Evolutionary conservation across 148 eudicot genomes (phyloP), one percentile per base, ranked within the genome.

Genomic region (Bassia scoparia): DNA sequence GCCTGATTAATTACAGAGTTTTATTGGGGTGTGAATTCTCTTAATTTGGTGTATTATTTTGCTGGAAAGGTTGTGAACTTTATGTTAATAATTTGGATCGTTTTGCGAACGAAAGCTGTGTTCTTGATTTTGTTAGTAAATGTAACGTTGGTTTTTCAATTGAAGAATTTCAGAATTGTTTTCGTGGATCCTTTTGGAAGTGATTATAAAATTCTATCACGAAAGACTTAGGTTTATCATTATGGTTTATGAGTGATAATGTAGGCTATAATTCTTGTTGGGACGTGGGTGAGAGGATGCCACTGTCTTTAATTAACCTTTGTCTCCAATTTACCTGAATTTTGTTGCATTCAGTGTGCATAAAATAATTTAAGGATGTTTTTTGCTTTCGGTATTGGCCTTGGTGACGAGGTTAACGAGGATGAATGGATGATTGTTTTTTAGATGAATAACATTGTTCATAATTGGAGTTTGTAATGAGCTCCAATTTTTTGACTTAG

Each of bases 71-170:
- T 16, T 13, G 24, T 50, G 64, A 29, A 24, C 16, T n/a, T 17
- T 50, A 43, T 50, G 29, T 64, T 23, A 35, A 74, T 23, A 35
- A 74, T 63, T 73, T 34, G 61, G 26, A 50, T 9, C 35, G 50
- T 72, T 60, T 41, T 60, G 18, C 18, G 34, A 73, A 33, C 33
- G 35, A 33, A 33, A 31, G 29, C 26, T 43, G 58, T 10, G 68
- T 50, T 64, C 12, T 31, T 26, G 60, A 48, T 16, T 73, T 73
- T n/a, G 33, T 61, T 41, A 41, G 12, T 41, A 41, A 41, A 41
- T 1, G 12, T 11, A 41, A 8, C 46, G 12, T 41, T 41, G 46
- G 8, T 41, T 41, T 41, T 14, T 14, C 46, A 41, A 41, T 41
- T 41, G 6, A 41, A 41, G 68, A 48, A 49, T 73, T 61, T 26